Evolutionary conservation across 306 rosid species (phyloP).

Genomic region (Mimosa bimucronata): DNA sequence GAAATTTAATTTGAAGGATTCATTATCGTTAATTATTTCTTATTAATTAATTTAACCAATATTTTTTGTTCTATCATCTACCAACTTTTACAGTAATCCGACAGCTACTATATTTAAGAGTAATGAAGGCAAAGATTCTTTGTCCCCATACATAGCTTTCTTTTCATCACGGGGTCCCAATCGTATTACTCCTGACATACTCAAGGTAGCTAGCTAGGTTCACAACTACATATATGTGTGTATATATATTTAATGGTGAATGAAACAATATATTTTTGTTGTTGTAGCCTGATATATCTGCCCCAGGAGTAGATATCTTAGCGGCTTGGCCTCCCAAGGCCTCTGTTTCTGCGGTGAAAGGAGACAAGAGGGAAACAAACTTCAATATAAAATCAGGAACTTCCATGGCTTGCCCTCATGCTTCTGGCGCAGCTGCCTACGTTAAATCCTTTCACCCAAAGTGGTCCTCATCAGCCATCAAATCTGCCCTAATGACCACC

Average conservation of each 20-base stretch:
- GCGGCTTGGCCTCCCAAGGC: conserved; percentile 40
- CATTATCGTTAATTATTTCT: neutral
- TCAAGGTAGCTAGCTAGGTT: neutral
- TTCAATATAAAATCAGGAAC: conserved; percentile 41
- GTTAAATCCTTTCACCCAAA: conserved; percentile 45
- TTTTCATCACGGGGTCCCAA: neutral
- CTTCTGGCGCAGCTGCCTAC: conserved; percentile 40
- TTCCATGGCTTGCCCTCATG: conserved; percentile 59
- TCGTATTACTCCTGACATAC: neutral
- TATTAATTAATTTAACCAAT: neutral
- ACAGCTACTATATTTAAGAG: neutral
- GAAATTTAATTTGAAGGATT: neutral
- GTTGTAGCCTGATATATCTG: conserved; percentile 43
- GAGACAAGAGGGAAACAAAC: neutral
- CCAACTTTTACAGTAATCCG: neutral
- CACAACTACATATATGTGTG: neutral
- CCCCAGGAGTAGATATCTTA: conserved; percentile 43
- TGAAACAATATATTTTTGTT: neutral
- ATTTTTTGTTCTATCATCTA: neutral
- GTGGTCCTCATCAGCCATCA: conserved; percentile 51
- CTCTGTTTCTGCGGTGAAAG: neutral
- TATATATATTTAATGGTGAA: too few relatives aligned
- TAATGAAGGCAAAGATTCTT: neutral
- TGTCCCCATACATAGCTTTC: neutral
- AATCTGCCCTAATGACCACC: conserved; percentile 44